Conservation (phyloP, 108 stramenopile species). For the Schizochytrium sp. region DNA sequence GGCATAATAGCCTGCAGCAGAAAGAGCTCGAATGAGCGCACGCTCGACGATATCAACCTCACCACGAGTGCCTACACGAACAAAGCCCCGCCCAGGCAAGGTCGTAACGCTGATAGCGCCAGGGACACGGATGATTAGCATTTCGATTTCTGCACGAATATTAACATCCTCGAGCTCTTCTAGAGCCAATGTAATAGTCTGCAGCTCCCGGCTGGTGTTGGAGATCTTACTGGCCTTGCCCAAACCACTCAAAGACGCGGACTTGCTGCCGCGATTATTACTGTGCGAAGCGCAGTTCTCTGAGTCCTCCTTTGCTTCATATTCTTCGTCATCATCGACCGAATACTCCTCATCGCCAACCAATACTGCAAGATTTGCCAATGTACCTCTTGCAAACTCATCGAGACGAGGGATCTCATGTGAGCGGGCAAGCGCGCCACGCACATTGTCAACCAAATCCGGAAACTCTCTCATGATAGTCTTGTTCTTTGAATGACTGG, state of each 20-base stretch:
- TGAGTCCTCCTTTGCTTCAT: background rate
- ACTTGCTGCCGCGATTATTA: background rate
- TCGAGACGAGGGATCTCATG: constrained; percentile 1
- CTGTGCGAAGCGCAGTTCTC: background rate
- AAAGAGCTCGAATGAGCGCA: background rate
- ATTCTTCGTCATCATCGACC: background rate
- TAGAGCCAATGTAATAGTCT: background rate
- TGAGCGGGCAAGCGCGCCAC: background rate
- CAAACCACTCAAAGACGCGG: background rate
- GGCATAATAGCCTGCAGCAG: constrained; percentile 7
- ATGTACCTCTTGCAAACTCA: constrained; percentile 29
- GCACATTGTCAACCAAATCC: background rate
- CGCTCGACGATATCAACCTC: background rate
- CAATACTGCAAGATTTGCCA: constrained; percentile 3
- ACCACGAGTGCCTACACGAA: constrained; percentile 40
- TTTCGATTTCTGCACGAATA: constrained; percentile 4
- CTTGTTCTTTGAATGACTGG: constrained; percentile 8
- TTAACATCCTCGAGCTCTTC: background rate
- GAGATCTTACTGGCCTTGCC: background rate
- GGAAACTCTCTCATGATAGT: constrained; percentile 2
- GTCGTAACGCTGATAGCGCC: constrained; percentile 40
- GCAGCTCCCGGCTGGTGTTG: background rate
- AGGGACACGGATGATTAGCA: background rate
- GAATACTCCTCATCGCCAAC: background rate
- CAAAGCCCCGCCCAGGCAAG: background rate